phyloP scores from a whole-genome alignment of 148 eudicot genomes.

The Linanthus parryae region DNA sequence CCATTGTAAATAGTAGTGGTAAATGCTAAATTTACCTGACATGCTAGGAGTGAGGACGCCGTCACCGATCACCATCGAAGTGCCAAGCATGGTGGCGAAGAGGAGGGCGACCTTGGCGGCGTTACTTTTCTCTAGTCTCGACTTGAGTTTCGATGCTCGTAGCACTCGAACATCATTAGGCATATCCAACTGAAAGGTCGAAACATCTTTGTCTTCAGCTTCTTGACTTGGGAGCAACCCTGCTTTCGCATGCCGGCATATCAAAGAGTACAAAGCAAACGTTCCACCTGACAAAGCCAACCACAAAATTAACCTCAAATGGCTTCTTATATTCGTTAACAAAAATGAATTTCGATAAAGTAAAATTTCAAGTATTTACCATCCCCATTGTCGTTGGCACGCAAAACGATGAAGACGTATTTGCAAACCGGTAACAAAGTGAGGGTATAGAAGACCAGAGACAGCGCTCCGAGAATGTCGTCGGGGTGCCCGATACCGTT shows the following conservation, averaged over 20 bases:
- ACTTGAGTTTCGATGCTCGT: slow-evolving; percentile 22
- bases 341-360: background rate
- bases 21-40: slow-evolving; percentile 32
- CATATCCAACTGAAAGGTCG: slow-evolving; percentile 18
- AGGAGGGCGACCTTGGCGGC: slow-evolving; percentile 27
- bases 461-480: slow-evolving; percentile 14
- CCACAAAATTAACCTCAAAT: background rate
- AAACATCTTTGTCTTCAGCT: slow-evolving; percentile 32
- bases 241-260: slow-evolving; percentile 37
- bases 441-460: slow-evolving; percentile 16
- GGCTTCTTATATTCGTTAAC: no score
- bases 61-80: slow-evolving; percentile 43
- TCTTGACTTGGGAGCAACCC: slow-evolving; percentile 39
- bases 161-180: slow-evolving; percentile 18
- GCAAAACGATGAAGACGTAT: slow-evolving; percentile 17
- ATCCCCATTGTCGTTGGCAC: slow-evolving; percentile 20
- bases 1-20: no score
- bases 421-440: slow-evolving; percentile 12
- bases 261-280: slow-evolving; percentile 41
- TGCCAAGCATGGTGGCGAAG: slow-evolving; percentile 33
- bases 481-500: slow-evolving; percentile 5
- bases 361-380: slow-evolving; percentile 5
- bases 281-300: slow-evolving; percentile 30
- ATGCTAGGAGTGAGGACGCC: slow-evolving; percentile 47
- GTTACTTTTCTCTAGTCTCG: slow-evolving; percentile 19